Conservation (phyloP, 1,284 basidiomycete species). For the Leccinum ponderosum region DNA sequence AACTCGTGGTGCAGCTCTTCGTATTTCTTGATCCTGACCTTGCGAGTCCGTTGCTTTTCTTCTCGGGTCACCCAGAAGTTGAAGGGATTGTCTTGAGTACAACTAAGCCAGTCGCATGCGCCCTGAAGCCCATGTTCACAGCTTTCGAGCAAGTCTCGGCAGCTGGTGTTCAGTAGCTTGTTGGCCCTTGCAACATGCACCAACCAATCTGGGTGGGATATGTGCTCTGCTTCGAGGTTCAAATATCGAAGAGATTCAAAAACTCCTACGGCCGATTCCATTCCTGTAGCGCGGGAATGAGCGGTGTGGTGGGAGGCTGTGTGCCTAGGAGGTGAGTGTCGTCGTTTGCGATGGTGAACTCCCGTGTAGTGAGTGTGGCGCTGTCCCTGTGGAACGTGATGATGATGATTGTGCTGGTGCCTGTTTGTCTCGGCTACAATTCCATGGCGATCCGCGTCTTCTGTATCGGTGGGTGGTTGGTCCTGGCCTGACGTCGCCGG, state of each 20-base stretch:
- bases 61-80: constrained; percentile 37
- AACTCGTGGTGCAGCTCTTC: constrained; percentile 43
- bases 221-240: constrained; percentile 61
- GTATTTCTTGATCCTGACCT: constrained; percentile 39
- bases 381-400: constrained; percentile 11
- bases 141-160: constrained; percentile 54
- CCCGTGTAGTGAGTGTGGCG: constrained; percentile 11
- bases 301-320: constrained; percentile 13
- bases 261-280: constrained; percentile 72
- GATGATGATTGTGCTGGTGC: constrained; percentile 6
- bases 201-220: constrained; percentile 50
- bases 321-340: constrained; percentile 12
- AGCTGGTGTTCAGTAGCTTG: constrained; percentile 56
- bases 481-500: constrained; percentile 23
- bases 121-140: constrained; percentile 48
- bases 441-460: not conserved
- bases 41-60: constrained; percentile 35
- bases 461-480: not conserved
- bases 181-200: constrained; percentile 52
- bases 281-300: constrained; percentile 29
- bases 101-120: constrained; percentile 53
- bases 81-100: constrained; percentile 41
- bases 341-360: constrained; percentile 29
- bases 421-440: not conserved
- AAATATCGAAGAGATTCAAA: constrained; percentile 82